Conservation (phyloP, 139 green algal genomes). For the Protoeuglena noctilucae region DNA sequence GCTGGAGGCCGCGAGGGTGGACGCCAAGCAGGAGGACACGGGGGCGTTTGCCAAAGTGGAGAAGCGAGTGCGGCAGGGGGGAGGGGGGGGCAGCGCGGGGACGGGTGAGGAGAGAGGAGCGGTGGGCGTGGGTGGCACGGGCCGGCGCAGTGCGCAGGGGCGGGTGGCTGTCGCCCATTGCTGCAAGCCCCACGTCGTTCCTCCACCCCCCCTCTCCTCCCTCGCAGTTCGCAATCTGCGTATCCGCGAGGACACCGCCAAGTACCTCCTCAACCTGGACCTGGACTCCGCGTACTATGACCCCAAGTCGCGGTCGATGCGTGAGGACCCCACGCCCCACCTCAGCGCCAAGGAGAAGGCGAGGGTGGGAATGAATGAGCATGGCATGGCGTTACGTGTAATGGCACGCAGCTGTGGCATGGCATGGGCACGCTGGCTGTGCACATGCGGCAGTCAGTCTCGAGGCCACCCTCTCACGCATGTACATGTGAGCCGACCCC, state of each 20-base stretch:
- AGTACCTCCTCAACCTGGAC: conserved; percentile 98
- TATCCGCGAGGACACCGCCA: conserved; percentile 98
- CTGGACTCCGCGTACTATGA: conserved; percentile 89
- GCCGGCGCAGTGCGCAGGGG: no score
- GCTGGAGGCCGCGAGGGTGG: conserved; percentile 18
- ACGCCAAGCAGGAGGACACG: conserved; percentile 9
- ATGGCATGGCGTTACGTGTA: background rate
- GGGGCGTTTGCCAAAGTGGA: conserved; percentile 82
- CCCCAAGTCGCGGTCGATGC: conserved; percentile 93
- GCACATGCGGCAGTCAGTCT: background rate
- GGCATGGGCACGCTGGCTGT: background rate
- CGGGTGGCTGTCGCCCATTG: no score
- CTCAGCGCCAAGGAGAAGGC: conserved; percentile 41
- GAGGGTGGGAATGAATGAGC: background rate
- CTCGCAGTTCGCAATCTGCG: conserved; percentile 95
- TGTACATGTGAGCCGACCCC: no score
- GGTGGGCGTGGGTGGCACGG: no score
- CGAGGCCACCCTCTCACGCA: background rate
- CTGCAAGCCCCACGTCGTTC: no score
- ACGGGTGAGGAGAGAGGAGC: no score
- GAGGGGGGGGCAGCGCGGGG: conserved; percentile 62
- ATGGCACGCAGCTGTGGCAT: background rate
- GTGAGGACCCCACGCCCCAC: conserved; percentile 70
- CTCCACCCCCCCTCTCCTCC: no score
- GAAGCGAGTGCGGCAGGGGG: conserved; percentile 82